A percentile compares a stretch with the other conserved stretches of the same genome.
Evolutionary conservation across 225 moss, liverwort and hornwort genomes (phyloP).

Genomic region (Rhytidiadelphus loreus): DNA sequence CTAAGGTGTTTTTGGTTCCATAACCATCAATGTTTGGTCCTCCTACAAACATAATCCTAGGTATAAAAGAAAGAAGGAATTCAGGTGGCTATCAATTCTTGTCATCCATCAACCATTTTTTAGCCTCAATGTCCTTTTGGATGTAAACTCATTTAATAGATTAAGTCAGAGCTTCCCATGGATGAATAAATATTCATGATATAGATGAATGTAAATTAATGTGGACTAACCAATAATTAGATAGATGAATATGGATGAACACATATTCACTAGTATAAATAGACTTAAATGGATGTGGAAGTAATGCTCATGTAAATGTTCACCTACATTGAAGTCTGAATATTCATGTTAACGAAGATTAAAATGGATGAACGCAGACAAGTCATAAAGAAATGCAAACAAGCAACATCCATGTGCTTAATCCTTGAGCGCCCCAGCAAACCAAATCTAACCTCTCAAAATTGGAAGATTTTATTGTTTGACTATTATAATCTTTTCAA

Average conservation of each 20-base stretch:
- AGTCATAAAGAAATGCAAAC: no score
- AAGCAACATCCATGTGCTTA: no score
- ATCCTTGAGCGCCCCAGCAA: no score
- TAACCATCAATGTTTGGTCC: background rate
- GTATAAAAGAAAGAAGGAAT: background rate
- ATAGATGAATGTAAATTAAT: background rate
- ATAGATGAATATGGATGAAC: background rate
- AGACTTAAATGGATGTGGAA: background rate
- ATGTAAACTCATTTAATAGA: background rate
- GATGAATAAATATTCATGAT: background rate
- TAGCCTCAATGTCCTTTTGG: accelerated
- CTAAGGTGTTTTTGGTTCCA: no score
- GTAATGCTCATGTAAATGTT: background rate
- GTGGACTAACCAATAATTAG: background rate
- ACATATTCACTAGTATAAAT: accelerated
- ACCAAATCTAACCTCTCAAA: no score
- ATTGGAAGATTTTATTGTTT: no score
- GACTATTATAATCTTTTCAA: no score
- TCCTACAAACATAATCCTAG: background rate
- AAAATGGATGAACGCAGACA: accelerated
- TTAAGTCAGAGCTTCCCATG: background rate
- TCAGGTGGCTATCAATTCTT: background rate
- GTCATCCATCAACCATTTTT: background rate
- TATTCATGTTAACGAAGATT: background rate
- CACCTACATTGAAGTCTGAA: background rate